A percentile compares a stretch with the other conserved stretches of the same genome.
phyloP scores from a whole-genome alignment of 2,329 filamentous ascomycete genomes.

The Furcasterigmium furcatum region DNA sequence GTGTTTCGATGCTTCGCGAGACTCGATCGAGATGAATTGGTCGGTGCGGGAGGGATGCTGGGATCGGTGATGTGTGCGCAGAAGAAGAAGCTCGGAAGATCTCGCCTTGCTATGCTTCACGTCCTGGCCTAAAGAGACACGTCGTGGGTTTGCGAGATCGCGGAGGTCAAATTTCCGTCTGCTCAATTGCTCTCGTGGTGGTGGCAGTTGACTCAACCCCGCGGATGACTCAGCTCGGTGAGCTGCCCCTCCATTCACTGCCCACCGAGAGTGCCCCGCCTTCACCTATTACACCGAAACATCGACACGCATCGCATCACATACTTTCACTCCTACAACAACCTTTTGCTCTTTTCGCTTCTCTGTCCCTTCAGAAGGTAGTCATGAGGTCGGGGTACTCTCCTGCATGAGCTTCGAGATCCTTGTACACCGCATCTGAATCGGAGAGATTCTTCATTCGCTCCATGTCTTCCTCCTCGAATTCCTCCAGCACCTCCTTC shows the following conservation, averaged over 20 bases:
- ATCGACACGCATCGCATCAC: background rate
- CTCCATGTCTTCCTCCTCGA: conserved; percentile 72
- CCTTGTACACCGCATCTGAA: conserved; percentile 41
- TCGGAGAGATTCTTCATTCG: conserved; percentile 56
- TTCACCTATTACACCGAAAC: background rate
- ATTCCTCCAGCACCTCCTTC: conserved; percentile 67
- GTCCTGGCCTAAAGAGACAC: background rate
- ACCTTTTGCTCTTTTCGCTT: background rate
- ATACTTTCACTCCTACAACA: background rate
- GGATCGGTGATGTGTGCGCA: background rate
- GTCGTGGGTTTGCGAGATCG: background rate
- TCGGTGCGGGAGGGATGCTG: background rate
- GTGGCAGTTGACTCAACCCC: conserved; percentile 1
- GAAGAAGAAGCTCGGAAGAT: background rate
- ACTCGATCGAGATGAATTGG: no score
- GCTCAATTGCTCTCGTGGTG: background rate
- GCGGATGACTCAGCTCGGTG: background rate
- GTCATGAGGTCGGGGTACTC: conserved; percentile 63
- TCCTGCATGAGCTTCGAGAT: conserved; percentile 45
- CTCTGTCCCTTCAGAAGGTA: conserved; percentile 39
- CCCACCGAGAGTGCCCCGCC: background rate
- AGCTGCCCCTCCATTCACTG: background rate
- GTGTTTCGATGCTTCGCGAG: no score
- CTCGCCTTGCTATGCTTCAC: background rate
- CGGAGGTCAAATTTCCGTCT: background rate